Conservation (phyloP, 306 rosid genomes). For the Phaseolus lunatus region DNA sequence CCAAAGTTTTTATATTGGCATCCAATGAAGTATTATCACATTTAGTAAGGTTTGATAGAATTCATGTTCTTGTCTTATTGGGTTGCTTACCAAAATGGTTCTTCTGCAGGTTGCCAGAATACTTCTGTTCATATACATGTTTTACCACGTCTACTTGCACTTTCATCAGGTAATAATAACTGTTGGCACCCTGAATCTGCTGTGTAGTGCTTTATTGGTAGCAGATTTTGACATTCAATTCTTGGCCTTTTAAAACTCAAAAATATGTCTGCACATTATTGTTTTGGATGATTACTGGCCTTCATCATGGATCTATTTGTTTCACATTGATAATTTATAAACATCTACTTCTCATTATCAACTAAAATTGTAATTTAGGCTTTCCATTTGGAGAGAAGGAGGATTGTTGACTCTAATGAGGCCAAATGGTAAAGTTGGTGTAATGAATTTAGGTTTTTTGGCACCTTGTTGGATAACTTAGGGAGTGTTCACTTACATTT, state of each 20-base stretch:
- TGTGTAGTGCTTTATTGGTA: background rate
- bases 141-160: conserved; percentile 86
- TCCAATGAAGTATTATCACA: background rate
- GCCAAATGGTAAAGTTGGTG: background rate
- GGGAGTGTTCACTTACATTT: too few relatives aligned
- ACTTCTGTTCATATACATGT: conserved; percentile 76
- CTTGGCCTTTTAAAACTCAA: background rate
- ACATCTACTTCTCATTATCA: conserved; percentile 5
- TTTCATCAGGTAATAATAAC: conserved; percentile 77
- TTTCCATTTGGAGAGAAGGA: background rate
- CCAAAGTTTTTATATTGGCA: background rate
- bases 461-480: too few relatives aligned
- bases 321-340: background rate
- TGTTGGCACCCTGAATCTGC: background rate
- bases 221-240: conserved; percentile 28
- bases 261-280: background rate
- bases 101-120: conserved; percentile 86
- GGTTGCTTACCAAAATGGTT: conserved; percentile 27
- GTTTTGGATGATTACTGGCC: conserved; percentile 5
- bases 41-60: background rate
- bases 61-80: background rate
- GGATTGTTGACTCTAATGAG: background rate
- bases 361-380: conserved; percentile 8
- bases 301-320: background rate
- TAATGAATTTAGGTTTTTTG: too few relatives aligned